Percentiles rank a stretch among this genome's conserved stretches.
Evolutionary conservation across 257 asterid species (phyloP).

Genomic region (Oldenlandia corymbosa): DNA sequence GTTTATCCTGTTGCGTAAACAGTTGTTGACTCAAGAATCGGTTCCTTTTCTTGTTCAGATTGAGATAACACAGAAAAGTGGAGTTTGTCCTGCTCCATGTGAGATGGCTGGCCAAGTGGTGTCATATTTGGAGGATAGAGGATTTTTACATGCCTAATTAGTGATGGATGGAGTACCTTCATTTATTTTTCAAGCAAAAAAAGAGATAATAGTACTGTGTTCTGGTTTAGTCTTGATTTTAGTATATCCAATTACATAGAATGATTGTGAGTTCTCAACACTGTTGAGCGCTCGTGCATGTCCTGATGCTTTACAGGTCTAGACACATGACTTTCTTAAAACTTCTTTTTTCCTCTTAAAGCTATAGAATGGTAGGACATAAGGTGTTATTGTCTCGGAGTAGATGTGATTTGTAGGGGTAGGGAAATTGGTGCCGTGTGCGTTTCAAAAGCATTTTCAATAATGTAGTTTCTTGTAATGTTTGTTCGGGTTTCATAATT

Average conservation of each 20-base stretch:
- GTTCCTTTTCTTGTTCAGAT: conserved; percentile 39
- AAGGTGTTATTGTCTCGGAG: too few relatives aligned
- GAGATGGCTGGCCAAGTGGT: conserved; percentile 85
- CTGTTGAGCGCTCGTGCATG: not conserved
- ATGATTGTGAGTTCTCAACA: conserved; percentile 2
- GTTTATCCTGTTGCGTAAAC: too few relatives aligned
- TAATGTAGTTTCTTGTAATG: not conserved
- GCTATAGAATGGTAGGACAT: too few relatives aligned
- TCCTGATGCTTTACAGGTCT: not conserved
- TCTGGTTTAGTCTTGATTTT: not conserved
- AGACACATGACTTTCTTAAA: not conserved
- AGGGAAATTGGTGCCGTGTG: not conserved
- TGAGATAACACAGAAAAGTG: conserved; percentile 61
- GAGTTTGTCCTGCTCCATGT: conserved; percentile 63
- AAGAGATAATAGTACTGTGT: too few relatives aligned
- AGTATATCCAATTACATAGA: not conserved
- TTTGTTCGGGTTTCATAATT: not conserved
- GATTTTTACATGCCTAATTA: conserved; percentile 46
- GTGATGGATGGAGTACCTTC: too few relatives aligned
- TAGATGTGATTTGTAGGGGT: too few relatives aligned
- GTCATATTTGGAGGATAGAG: conserved; percentile 61
- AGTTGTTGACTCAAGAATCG: not conserved
- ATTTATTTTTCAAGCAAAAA: too few relatives aligned
- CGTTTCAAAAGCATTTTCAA: not conserved
- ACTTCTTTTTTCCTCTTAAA: not conserved